A percentile compares a stretch with the other conserved stretches of the same genome.
Evolutionary conservation across 352 stramenopile genomes (phyloP).

Genomic region (Aphanomyces invadans): DNA sequence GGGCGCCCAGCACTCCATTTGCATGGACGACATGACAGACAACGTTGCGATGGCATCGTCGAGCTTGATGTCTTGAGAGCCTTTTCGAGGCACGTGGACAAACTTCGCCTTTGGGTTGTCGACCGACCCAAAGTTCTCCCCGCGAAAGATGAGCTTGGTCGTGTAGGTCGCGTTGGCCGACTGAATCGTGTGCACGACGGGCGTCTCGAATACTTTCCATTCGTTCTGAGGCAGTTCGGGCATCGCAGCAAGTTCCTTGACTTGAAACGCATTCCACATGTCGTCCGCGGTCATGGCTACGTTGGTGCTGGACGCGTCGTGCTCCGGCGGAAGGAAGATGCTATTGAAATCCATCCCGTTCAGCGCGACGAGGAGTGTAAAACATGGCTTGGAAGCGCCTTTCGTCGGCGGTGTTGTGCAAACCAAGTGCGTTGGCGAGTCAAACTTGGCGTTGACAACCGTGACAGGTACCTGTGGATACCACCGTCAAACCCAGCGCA

Average conservation of each 20-base stretch:
- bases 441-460: constrained; percentile 47
- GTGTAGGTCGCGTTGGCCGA: constrained; percentile 19
- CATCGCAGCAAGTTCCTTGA: constrained; percentile 4
- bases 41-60: constrained; percentile 3
- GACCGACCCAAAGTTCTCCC: constrained; percentile 18
- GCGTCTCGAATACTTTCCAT: constrained; percentile 21
- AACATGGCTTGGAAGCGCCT: constrained; percentile 24
- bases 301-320: too few relatives aligned
- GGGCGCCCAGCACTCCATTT: constrained; percentile 14
- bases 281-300: constrained; percentile 5
- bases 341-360: constrained; percentile 63
- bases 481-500: too few relatives aligned
- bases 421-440: constrained; percentile 36
- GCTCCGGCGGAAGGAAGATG: constrained; percentile 34
- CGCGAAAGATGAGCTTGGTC: constrained; percentile 21
- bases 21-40: constrained; percentile 9
- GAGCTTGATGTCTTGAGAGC: not conserved
- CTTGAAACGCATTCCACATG: constrained; percentile 3
- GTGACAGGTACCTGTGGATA: constrained; percentile 28
- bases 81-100: not conserved
- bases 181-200: constrained; percentile 11
- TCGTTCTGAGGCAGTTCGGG: not conserved
- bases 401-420: constrained; percentile 39
- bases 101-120: constrained; percentile 6
- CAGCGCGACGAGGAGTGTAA: constrained; percentile 42